These are phyloP conservation scores for Trichoderma guizhouense DNA, from an alignment of 2,329 filamentous ascomycete species.

Conservation along the genomic window DNA sequence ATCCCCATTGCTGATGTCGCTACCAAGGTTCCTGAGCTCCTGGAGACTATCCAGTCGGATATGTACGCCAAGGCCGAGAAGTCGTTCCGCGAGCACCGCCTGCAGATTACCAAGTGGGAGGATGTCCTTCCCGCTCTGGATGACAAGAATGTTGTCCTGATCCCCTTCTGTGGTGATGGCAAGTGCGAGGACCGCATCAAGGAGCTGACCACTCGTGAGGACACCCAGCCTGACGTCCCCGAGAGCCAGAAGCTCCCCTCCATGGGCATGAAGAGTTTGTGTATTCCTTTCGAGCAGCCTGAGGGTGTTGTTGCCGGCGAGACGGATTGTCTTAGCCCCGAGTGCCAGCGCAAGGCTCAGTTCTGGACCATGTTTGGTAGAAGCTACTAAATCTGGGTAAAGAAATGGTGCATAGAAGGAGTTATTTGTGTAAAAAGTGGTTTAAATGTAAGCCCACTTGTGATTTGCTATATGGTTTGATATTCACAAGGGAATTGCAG, in stretches of 20 bases:
- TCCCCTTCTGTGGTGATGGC: conserved; percentile 78
- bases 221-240: conserved; percentile 52
- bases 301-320: conserved; percentile 72
- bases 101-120: conserved; percentile 81
- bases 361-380: conserved; percentile 92
- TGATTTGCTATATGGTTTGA: conserved; percentile 2
- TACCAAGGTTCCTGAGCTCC: conserved; percentile 71
- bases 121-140: conserved; percentile 89
- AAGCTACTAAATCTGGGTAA: conserved; percentile 47
- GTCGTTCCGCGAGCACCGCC: conserved; percentile 75
- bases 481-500: conserved; percentile 7
- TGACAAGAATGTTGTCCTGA: conserved; percentile 85
- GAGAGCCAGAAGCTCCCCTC: conserved; percentile 53
- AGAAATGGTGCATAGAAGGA: conserved; percentile 4
- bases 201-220: conserved; percentile 78
- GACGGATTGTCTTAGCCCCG: conserved; percentile 89
- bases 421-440: neutral
- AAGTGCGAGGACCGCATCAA: conserved; percentile 95
- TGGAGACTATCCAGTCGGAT: conserved; percentile 86
- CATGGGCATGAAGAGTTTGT: conserved; percentile 68
- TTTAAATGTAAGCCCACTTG: neutral
- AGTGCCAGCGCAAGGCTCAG: conserved; percentile 73
- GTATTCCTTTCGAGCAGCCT: conserved; percentile 79
- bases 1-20: conserved; percentile 72
- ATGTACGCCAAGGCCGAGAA: conserved; percentile 74